Evolutionary conservation across 768 basidiomycete species (phyloP).

Genomic region (Amanita thiersii): DNA sequence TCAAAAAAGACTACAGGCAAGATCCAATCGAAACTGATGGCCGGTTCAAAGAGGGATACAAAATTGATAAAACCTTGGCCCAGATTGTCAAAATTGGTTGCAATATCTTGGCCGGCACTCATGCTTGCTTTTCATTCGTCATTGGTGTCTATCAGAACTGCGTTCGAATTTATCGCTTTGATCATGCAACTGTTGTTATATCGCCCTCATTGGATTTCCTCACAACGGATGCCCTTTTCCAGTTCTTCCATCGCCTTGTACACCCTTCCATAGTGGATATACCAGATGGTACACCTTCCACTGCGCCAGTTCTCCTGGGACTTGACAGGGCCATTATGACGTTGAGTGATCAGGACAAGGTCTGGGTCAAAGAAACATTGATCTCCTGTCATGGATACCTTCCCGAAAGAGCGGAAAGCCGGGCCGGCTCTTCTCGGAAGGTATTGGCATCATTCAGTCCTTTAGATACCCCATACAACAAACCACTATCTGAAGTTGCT

Average conservation of each 20-base stretch:
- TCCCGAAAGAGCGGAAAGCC: background rate
- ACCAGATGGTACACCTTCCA: background rate
- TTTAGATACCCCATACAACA: background rate
- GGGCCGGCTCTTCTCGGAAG: background rate
- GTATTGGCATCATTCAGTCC: background rate
- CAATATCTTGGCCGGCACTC: background rate
- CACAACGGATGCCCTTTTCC: background rate
- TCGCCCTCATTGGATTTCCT: background rate
- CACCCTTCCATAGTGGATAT: background rate
- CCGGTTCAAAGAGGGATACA: too few relatives aligned
- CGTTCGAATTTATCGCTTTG: constrained; percentile 2
- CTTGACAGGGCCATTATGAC: background rate
- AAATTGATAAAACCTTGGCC: background rate
- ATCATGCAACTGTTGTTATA: background rate
- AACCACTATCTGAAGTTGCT: too few relatives aligned
- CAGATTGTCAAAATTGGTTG: background rate
- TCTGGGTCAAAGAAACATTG: background rate
- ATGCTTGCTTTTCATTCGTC: background rate
- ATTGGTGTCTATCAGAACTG: constrained; percentile 2
- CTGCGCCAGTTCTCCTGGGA: background rate
- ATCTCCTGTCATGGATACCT: background rate
- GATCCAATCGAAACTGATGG: background rate
- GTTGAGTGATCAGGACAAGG: background rate
- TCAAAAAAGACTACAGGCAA: background rate
- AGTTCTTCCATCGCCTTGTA: background rate